Base-by-base conservation (phyloP, 2,329 filamentous ascomycete genomes). In the Aureobasidium sp. region DNA sequence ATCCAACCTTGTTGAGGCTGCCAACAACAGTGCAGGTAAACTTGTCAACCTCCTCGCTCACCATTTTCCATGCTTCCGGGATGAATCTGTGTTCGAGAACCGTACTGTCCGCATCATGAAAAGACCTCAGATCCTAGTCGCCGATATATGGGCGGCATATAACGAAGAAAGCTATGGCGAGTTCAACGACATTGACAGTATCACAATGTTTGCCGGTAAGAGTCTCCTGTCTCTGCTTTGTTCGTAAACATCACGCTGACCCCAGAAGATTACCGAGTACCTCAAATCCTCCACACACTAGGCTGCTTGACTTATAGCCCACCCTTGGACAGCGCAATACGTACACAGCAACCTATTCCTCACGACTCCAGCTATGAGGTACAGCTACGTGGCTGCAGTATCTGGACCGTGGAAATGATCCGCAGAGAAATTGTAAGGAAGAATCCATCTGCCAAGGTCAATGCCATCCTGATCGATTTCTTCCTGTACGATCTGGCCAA, bases 401-500 rank as follows among this genome's bases (percentile, higher is more conserved):
- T 99, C 67, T 97, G 93, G 92, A 94, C 90, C 64, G 89, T 97
- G 1, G 94, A 99, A 74, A 78, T 97, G 65, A 88, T 99, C 66
- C 82, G 86, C 59, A 83, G 88, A 37, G 90, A 97, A 72, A 97
- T 99, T 56, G 70, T 87, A 62, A 82, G 80, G 49, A 75, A 84
- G 15, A 85, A 97, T 69, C 89, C 91, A 0, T 85, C 87, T 11
- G 81, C 86, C 0, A 76, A 78, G 17, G 74, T 88, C 65, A 99
- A 99, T 72, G 92, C 94, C 29, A 90, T 97, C 42, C 75, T 99
- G 68, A 94, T 99, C 65, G 94, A 99, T 75, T 99, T 97, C 76
- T 96, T 97, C 74, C 78, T 99, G 61, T 99, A 99, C 72, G 94
- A 99, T 76, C 86, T 88, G 20, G 91, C 94, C 77, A 99, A 97